Evolutionary conservation across 2,329 filamentous ascomycete species (phyloP).

Genomic region (Cladophialophora psammophila): DNA sequence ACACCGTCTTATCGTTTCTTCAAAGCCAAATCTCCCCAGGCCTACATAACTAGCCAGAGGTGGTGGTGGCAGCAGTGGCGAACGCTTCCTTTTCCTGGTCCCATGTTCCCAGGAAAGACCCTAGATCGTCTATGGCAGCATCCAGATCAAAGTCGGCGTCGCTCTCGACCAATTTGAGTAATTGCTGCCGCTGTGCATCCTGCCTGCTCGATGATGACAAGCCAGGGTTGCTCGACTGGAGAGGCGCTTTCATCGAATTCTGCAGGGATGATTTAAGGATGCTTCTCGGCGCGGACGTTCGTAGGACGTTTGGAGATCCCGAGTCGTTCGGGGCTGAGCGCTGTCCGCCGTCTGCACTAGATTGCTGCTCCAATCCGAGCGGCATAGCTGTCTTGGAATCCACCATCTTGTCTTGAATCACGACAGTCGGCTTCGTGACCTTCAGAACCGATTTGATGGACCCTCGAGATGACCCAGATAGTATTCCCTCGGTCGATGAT

Average conservation of each 20-base stretch:
- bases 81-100: slow-evolving; percentile 50
- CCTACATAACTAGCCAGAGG: neutral
- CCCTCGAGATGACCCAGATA: slow-evolving; percentile 21
- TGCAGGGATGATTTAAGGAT: slow-evolving; percentile 29
- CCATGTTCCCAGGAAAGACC: slow-evolving; percentile 56
- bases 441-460: slow-evolving; percentile 37
- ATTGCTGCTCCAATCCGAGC: slow-evolving; percentile 13
- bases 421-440: slow-evolving; percentile 31
- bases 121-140: slow-evolving; percentile 54
- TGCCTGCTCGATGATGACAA: slow-evolving; percentile 46
- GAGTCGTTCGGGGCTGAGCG: slow-evolving; percentile 4
- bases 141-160: slow-evolving; percentile 49
- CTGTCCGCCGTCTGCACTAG: neutral
- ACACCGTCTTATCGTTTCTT: no score
- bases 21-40: no score
- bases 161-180: slow-evolving; percentile 40
- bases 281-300: slow-evolving; percentile 13
- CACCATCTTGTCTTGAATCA: slow-evolving; percentile 10
- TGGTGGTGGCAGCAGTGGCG: neutral
- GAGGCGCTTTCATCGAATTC: slow-evolving; percentile 12
- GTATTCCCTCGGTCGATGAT: slow-evolving; percentile 25
- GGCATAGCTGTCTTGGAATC: slow-evolving; percentile 1
- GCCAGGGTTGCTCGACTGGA: slow-evolving; percentile 36
- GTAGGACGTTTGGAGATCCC: neutral
- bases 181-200: slow-evolving; percentile 36